Percentiles rank a stretch among this genome's conserved stretches.
Evolutionary conservation across 2,329 filamentous ascomycete species (phyloP).

Genomic region (Talaromyces sp.): DNA sequence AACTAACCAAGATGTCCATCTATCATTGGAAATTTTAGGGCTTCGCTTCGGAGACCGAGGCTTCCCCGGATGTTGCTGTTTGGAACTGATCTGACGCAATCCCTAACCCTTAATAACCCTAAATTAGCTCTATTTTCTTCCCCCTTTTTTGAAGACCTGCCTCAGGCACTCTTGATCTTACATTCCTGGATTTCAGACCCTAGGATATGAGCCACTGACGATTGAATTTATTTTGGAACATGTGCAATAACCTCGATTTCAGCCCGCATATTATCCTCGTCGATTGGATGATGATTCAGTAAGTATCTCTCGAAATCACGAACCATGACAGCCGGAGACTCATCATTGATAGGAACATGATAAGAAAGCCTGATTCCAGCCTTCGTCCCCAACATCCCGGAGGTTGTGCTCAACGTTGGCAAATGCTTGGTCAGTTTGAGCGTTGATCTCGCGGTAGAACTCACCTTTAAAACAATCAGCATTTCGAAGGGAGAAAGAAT

Average conservation of each 20-base stretch:
- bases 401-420: conserved; percentile 56
- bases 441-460: conserved; percentile 40
- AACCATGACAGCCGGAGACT: conserved; percentile 43
- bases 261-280: conserved; percentile 53
- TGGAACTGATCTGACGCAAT: neutral
- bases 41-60: neutral
- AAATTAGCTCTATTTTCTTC: neutral
- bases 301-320: conserved; percentile 52
- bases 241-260: conserved; percentile 60
- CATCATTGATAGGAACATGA: neutral
- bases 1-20: neutral
- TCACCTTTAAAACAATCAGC: conserved; percentile 21
- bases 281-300: conserved; percentile 55
- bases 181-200: neutral
- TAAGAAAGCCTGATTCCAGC: neutral
- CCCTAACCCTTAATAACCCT: neutral
- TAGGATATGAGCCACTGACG: neutral
- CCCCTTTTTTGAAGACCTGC: neutral
- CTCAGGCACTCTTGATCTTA: neutral
- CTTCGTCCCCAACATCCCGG: conserved; percentile 50
- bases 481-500: neutral
- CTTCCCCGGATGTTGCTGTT: neutral
- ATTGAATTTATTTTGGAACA: conserved; percentile 26
- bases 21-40: neutral
- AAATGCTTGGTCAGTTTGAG: conserved; percentile 56